phyloP scores from a whole-genome alignment of 2,329 filamentous ascomycete species.

The Arthrobotrys pseudoclavata region DNA sequence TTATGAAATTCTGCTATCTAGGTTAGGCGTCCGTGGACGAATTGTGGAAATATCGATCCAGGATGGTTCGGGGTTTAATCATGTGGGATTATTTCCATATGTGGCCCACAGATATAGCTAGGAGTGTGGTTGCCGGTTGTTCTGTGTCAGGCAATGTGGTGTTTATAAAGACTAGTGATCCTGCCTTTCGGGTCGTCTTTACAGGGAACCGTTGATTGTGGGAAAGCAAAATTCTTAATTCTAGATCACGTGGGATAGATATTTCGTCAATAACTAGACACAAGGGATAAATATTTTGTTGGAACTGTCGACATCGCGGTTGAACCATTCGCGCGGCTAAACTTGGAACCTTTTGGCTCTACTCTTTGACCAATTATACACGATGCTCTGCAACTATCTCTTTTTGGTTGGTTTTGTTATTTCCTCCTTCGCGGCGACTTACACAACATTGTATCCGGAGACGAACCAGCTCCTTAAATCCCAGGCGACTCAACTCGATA shows the following conservation, averaged over 20 bases:
- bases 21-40: not conserved
- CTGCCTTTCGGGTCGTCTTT: not conserved
- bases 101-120: not conserved
- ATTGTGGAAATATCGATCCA: not conserved
- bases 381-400: not conserved
- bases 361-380: not conserved
- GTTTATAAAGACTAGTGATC: constrained; percentile 12
- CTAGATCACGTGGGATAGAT: not conserved
- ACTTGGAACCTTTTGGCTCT: not conserved
- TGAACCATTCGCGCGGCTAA: not conserved
- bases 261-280: not conserved
- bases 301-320: not conserved
- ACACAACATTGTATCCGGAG: constrained; percentile 64
- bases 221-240: not conserved
- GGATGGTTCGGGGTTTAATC: constrained; percentile 3
- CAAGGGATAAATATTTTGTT: not conserved
- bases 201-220: not conserved
- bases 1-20: not conserved
- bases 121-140: not conserved
- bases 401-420: not conserved
- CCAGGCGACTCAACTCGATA: constrained; percentile 69
- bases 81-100: not conserved
- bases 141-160: not conserved
- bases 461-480: constrained; percentile 66
- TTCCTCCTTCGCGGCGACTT: not conserved